Conservation (phyloP, 2,329 filamentous ascomycete genomes). For the Colletotrichum orbiculare region DNA sequence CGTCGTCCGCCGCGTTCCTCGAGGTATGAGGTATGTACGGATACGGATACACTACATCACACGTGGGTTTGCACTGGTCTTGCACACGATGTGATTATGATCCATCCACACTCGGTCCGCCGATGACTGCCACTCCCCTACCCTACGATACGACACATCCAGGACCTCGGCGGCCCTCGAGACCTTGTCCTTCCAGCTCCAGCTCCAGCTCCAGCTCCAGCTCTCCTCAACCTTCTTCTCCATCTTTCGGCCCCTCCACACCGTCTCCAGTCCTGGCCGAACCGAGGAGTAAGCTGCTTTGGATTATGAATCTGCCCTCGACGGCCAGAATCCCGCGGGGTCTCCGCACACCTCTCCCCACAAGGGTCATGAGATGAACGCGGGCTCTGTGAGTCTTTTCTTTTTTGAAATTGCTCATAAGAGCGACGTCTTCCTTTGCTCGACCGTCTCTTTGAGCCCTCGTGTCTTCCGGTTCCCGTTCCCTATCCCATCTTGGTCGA, state of each 20-base stretch:
- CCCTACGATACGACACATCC: background rate
- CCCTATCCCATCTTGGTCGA: slow-evolving; percentile 19
- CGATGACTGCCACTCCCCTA: too few relatives aligned
- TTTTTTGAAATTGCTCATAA: slow-evolving; percentile 17
- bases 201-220: background rate
- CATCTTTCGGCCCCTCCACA: slow-evolving; percentile 33
- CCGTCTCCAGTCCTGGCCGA: slow-evolving; percentile 7
- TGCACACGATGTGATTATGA: too few relatives aligned
- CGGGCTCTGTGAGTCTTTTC: background rate
- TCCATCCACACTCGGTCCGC: too few relatives aligned
- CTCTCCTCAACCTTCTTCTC: slow-evolving; percentile 16
- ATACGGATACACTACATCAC: too few relatives aligned
- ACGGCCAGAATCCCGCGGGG: slow-evolving; percentile 36
- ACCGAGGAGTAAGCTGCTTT: slow-evolving; percentile 30
- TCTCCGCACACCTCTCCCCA: slow-evolving; percentile 35
- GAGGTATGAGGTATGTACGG: too few relatives aligned
- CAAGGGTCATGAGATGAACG: slow-evolving; percentile 31
- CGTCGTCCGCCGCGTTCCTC: slow-evolving; percentile 1
- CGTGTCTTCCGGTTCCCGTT: background rate
- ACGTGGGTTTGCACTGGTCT: too few relatives aligned
- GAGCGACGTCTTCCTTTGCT: slow-evolving; percentile 8
- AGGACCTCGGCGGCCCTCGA: slow-evolving; percentile 3
- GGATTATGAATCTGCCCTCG: slow-evolving; percentile 30
- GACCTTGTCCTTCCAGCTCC: background rate
- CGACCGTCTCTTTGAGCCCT: background rate